A percentile compares a stretch with the other conserved stretches of the same genome.
Evolutionary conservation across 108 stramenopile species (phyloP).

Genomic region (Halocafeteria seosinensis): DNA sequence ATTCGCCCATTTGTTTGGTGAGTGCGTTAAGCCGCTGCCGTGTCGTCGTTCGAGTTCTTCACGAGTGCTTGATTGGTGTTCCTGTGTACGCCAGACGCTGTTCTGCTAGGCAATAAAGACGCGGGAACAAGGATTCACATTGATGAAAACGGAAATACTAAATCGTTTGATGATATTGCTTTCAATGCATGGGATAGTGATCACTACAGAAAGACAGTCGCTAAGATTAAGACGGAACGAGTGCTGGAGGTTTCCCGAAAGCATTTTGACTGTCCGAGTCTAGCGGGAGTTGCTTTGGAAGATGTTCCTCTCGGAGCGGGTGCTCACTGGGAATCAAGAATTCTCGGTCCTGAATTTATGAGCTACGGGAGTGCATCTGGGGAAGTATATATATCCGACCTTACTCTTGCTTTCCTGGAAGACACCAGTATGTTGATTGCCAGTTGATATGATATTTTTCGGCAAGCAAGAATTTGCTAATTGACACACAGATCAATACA

Average conservation of each 20-base stretch:
- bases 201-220: neutral
- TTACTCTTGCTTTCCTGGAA: neutral
- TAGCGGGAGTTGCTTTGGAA: neutral
- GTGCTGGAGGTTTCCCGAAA: neutral
- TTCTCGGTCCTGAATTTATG: conserved; percentile 1
- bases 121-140: too few species aligned
- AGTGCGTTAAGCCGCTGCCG: too few species aligned
- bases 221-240: neutral
- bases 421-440: too few species aligned
- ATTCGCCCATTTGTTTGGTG: neutral
- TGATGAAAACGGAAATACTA: too few species aligned
- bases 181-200: neutral
- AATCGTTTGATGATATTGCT: too few species aligned
- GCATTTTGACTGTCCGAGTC: neutral
- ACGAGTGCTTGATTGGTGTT: too few species aligned
- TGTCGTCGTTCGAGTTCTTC: too few species aligned
- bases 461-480: too few species aligned
- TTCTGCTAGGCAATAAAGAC: too few species aligned
- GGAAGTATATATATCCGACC: neutral
- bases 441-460: too few species aligned
- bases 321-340: neutral
- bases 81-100: too few species aligned
- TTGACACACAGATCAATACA: too few species aligned
- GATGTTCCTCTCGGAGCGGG: neutral
- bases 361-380: neutral